phyloP scores from a whole-genome alignment of 345 rosid species.

The Populus ilicifolia region DNA sequence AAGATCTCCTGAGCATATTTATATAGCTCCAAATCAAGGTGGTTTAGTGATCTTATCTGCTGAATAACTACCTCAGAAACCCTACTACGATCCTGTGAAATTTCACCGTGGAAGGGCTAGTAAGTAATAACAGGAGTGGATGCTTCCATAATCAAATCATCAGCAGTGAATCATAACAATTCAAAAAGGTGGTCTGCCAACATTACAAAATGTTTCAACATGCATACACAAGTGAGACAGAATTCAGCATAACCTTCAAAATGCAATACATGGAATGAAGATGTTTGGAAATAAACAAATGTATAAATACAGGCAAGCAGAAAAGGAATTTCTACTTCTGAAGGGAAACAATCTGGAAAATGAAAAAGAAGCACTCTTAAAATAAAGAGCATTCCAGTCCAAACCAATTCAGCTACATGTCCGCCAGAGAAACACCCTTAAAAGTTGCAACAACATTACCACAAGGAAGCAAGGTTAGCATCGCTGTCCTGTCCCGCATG shows the following conservation, averaged over 20 bases:
- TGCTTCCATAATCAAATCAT: background rate
- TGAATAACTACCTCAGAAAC: conserved; percentile 51
- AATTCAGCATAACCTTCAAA: background rate
- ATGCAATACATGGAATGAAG: background rate
- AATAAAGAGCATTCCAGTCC: too few species aligned
- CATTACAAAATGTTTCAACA: too few species aligned
- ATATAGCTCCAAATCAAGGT: conserved; percentile 77
- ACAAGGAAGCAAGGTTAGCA: too few species aligned
- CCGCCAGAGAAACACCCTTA: too few species aligned
- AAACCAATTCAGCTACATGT: too few species aligned
- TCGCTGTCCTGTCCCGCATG: too few species aligned
- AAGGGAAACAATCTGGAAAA: background rate
- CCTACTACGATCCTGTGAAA: conserved; percentile 56
- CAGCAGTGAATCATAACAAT: background rate
- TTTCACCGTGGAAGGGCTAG: conserved; percentile 13
- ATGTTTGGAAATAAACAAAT: background rate
- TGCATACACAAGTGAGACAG: background rate
- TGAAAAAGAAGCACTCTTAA: too few species aligned
- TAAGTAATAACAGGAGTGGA: too few species aligned
- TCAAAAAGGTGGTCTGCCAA: background rate
- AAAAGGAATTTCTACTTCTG: background rate
- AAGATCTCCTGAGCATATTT: conserved; percentile 68
- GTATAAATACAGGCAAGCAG: too few species aligned
- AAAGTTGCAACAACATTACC: too few species aligned
- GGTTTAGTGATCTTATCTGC: conserved; percentile 71